Conservation (phyloP, 2,329 filamentous ascomycete species). For the Botrytis byssoidea region DNA sequence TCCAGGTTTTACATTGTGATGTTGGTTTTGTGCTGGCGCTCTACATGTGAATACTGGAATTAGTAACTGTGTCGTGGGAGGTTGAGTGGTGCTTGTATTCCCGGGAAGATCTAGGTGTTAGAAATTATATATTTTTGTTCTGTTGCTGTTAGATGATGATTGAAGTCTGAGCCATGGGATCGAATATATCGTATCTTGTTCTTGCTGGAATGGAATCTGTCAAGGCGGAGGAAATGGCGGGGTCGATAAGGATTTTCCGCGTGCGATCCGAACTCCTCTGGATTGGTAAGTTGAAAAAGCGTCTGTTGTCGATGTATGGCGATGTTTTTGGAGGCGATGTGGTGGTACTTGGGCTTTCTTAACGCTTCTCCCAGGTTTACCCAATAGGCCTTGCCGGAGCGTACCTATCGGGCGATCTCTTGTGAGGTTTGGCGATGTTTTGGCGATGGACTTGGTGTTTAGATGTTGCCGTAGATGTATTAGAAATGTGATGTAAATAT, state of each 20-base stretch:
- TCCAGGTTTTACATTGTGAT: background rate
- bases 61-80: background rate
- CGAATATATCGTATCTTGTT: background rate
- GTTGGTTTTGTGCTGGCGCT: background rate
- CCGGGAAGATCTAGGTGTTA: background rate
- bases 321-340: background rate
- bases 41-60: background rate
- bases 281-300: background rate
- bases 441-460: background rate
- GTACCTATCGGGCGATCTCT: background rate
- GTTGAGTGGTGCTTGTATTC: background rate
- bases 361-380: background rate
- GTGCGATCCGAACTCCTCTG: background rate
- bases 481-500: background rate
- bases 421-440: background rate
- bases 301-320: background rate
- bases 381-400: background rate
- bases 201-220: background rate
- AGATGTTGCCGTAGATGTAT: background rate
- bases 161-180: background rate
- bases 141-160: background rate
- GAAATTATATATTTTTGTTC: background rate
- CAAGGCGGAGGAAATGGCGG: too few species aligned
- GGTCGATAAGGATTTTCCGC: background rate
- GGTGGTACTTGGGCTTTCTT: background rate